Percentiles rank a stretch among this genome's conserved stretches.
Evolutionary conservation across 257 asterid genomes (phyloP).

Genomic region (Gentiana straminea): DNA sequence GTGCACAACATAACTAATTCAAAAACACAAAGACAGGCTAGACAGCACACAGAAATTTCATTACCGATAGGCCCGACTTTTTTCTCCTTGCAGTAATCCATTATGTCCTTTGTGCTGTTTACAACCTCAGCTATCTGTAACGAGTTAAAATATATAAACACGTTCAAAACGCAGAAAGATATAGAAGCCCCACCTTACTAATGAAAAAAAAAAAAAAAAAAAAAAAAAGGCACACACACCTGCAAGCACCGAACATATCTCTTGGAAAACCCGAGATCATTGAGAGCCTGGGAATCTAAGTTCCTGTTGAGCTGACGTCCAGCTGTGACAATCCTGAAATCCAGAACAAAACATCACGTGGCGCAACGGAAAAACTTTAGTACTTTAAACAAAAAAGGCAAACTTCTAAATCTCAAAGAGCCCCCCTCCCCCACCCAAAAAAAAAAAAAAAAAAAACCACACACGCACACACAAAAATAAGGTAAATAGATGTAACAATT

Average conservation of each 20-base stretch:
- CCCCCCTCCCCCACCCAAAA: not conserved
- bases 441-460: not conserved
- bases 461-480: not conserved
- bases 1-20: too few species aligned
- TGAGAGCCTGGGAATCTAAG: conserved; percentile 83
- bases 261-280: conserved; percentile 92
- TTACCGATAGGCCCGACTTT: conserved; percentile 90
- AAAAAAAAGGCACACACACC: conserved; percentile 26
- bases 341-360: too few species aligned
- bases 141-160: conserved; percentile 11
- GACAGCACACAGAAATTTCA: not conserved
- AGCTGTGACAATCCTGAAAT: conserved; percentile 73
- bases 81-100: conserved; percentile 72
- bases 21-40: too few species aligned
- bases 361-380: too few species aligned
- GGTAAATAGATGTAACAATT: not conserved
- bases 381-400: too few species aligned
- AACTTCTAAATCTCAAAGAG: not conserved
- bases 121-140: conserved; percentile 91
- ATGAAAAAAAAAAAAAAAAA: not conserved
- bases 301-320: conserved; percentile 96
- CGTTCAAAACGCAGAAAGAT: not conserved
- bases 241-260: conserved; percentile 94
- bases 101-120: conserved; percentile 89
- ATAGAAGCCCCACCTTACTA: not conserved